Evolutionary conservation across 768 basidiomycete genomes (phyloP).

Genomic region (Brasilioporus rufonigricans): DNA sequence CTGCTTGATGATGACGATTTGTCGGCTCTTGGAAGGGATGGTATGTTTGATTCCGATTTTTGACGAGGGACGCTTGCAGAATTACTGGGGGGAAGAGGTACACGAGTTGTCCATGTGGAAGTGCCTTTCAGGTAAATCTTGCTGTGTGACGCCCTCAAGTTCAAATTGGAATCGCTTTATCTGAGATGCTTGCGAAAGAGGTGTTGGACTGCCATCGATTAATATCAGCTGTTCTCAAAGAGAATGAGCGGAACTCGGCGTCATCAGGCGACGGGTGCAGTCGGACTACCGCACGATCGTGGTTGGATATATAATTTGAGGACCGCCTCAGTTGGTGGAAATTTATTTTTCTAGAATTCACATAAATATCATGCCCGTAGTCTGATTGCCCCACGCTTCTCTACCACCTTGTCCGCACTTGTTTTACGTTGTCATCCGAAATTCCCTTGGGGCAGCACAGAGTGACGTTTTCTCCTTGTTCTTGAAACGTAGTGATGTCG

Average conservation of each 20-base stretch:
- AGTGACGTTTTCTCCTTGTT: background rate
- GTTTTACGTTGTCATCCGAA: conserved; percentile 2
- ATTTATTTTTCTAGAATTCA: background rate
- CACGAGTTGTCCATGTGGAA: too few relatives aligned
- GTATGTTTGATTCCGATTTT: conserved; percentile 30
- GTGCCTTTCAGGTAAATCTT: too few relatives aligned
- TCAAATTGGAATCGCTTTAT: background rate
- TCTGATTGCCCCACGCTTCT: background rate
- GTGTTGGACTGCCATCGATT: too few relatives aligned
- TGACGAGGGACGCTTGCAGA: conserved; percentile 2
- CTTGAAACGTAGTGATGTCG: conserved; percentile 14
- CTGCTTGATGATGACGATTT: conserved; percentile 37
- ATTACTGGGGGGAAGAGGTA: too few relatives aligned
- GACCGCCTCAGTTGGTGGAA: background rate
- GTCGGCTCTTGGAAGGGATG: conserved; percentile 27
- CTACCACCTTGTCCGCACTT: too few relatives aligned
- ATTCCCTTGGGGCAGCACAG: background rate
- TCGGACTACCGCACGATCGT: background rate
- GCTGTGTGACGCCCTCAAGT: too few relatives aligned
- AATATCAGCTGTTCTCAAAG: background rate
- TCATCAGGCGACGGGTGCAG: background rate
- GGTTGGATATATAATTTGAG: background rate
- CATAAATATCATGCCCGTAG: background rate
- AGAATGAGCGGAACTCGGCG: too few relatives aligned
- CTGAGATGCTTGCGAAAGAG: background rate